Base-by-base conservation (phyloP, 1,284 basidiomycete genomes). In the Ustilago esculenta region DNA sequence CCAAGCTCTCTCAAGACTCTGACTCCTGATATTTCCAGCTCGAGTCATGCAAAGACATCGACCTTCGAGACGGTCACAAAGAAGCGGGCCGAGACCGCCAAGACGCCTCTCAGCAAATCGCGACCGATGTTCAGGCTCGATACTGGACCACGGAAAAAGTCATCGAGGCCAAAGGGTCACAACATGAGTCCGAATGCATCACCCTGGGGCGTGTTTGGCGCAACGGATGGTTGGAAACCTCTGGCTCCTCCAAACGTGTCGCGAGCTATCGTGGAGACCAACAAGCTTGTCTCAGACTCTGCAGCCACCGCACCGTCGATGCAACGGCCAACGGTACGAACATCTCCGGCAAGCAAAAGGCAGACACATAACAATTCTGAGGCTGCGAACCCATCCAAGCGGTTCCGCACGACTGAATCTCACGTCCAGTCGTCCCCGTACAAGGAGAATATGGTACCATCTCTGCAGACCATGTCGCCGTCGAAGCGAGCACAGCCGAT, bases 121-220 rank as follows among this genome's bases (percentile, higher is more conserved):
- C 41, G 61, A 44, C 67, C 67, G 5, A 60, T 65, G 52, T 70
- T 70, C 47, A 37, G 67, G 3, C 61, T 70, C n/a, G 67, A 70
- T 25, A 70, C 40, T 0, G 61, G 67, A n/a, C 61, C 67, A 14
- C 41, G 50, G 4, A 60, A 57, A 35, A 70, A 64, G 32, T 45
- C 64, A 6, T 55, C 39, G 32, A 57, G 55, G 37, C 61, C 60
- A 6, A 56, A 60, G 33, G 67, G 67, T 11, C 60, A 70, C 43
- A 65, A 61, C 49, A 65, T 65, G 61, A 60, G 46, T 17, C 53
- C 56, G 5, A 27, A 54, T 30, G 33, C 61, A 18, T 60, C 67
- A 25, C 61, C 57, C 1, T 70, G 67, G 67, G 67, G 67, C 11
- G 61, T 70, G 9, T 65, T 70, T 34, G 61, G 67, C 2, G 53